Evolutionary conservation across 208 protist species (phyloP).

Genomic region (Spironucleus salmonicida): DNA sequence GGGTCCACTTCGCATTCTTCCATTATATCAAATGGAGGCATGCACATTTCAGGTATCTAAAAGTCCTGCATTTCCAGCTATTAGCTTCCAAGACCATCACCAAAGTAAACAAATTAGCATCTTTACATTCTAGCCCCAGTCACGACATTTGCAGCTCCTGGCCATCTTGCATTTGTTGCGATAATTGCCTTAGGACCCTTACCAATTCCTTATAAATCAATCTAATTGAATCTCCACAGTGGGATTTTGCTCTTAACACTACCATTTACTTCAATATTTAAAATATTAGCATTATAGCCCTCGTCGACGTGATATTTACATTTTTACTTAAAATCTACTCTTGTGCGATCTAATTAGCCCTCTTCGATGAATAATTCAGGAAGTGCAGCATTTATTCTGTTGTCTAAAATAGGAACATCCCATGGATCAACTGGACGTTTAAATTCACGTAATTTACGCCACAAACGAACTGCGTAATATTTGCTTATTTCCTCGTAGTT

Average conservation of each 20-base stretch:
- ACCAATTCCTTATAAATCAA: neutral
- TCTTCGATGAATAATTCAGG: neutral
- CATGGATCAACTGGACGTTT: constrained; percentile 7
- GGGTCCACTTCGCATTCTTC: too few relatives aligned
- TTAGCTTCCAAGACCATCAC: constrained; percentile 12
- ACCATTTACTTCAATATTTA: neutral
- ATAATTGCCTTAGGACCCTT: neutral
- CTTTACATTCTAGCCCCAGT: neutral
- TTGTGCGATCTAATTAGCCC: neutral
- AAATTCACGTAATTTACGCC: constrained; percentile 1
- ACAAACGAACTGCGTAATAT: constrained; percentile 1
- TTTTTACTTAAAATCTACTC: constrained; percentile 26
- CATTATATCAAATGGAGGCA: too few relatives aligned
- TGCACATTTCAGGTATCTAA: too few relatives aligned
- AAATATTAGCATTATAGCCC: too few relatives aligned
- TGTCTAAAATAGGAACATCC: constrained; percentile 20
- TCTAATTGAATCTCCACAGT: constrained; percentile 15
- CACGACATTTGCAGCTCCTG: constrained; percentile 1
- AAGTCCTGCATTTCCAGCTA: too few relatives aligned
- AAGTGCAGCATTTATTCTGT: constrained; percentile 6
- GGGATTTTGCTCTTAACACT: neutral
- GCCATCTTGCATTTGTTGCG: neutral
- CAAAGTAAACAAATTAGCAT: constrained; percentile 15
- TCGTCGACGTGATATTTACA: constrained; percentile 15
- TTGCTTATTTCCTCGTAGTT: neutral